phyloP scores from a whole-genome alignment of 192 early-diverging fungal genomes.

The Mycoemilia scoparia region DNA sequence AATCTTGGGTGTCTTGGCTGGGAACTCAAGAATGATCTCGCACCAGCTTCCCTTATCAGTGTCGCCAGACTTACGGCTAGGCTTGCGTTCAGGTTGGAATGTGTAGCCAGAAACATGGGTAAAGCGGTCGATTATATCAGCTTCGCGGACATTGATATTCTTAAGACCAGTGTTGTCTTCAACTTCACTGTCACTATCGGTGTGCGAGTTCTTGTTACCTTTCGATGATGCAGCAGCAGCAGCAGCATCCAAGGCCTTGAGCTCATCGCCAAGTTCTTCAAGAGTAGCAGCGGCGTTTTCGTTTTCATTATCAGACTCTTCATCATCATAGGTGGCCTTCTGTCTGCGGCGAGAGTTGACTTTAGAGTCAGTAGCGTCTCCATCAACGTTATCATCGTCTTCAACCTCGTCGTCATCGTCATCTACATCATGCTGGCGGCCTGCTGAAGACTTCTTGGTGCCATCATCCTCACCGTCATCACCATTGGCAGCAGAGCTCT shows the following conservation, averaged over 20 bases:
- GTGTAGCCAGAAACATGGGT: conserved; percentile 47
- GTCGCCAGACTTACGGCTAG: conserved; percentile 15
- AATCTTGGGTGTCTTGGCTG: conserved; percentile 78
- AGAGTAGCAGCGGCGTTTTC: too few species aligned
- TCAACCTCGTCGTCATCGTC: conserved; percentile 21
- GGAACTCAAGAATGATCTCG: conserved; percentile 61
- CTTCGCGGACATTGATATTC: too few species aligned
- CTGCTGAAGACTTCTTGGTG: conserved; percentile 19
- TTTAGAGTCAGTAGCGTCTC: conserved; percentile 2
- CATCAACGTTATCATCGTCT: conserved; percentile 17
- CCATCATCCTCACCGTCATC: conserved; percentile 8
- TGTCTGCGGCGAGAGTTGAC: not conserved
- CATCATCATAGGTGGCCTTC: too few species aligned
- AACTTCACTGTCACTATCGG: conserved; percentile 33
- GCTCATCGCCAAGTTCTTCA: too few species aligned
- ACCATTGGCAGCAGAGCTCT: conserved; percentile 7
- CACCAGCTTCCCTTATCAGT: conserved; percentile 9
- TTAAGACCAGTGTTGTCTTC: too few species aligned
- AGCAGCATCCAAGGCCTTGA: too few species aligned
- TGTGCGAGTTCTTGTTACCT: not conserved
- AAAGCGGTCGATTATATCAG: conserved; percentile 28
- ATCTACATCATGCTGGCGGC: conserved; percentile 25
- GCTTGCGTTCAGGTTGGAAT: too few species aligned
- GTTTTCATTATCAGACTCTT: too few species aligned
- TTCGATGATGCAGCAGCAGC: conserved; percentile 10